Percentiles rank a stretch among this genome's conserved stretches.
Evolutionary conservation across 2,329 filamentous ascomycete genomes (phyloP).

Genomic region (Apiospora phragmitis): DNA sequence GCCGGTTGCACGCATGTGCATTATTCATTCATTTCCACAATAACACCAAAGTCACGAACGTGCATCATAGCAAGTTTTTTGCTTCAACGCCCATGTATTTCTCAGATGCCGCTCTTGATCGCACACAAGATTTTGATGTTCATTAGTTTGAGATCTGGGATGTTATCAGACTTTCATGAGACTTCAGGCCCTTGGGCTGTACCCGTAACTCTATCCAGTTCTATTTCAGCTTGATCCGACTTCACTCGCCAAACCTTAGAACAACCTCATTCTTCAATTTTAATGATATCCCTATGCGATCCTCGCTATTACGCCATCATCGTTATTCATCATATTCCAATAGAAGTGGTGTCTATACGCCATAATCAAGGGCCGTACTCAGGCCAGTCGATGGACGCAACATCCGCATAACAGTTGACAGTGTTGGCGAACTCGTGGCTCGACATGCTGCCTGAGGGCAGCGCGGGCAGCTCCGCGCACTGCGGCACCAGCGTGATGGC

Average conservation of each 20-base stretch:
- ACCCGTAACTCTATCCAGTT: background rate
- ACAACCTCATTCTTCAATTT: too few species aligned
- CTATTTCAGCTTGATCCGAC: background rate
- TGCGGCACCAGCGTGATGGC: conserved; percentile 44
- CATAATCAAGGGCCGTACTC: conserved; percentile 25
- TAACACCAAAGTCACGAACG: too few species aligned
- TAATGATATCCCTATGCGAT: too few species aligned
- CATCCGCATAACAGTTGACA: conserved; percentile 42
- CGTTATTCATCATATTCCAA: background rate
- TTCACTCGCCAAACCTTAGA: background rate
- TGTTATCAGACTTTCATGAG: too few species aligned
- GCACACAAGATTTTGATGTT: background rate
- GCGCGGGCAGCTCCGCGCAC: conserved; percentile 38
- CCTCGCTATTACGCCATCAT: background rate
- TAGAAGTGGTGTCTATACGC: background rate
- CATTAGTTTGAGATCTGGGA: background rate
- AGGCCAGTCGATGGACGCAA: conserved; percentile 39
- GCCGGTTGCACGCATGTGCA: too few species aligned
- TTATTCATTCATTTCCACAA: too few species aligned
- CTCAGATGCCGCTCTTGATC: background rate
- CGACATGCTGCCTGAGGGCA: conserved; percentile 36
- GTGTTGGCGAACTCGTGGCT: conserved; percentile 41
- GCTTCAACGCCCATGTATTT: too few species aligned
- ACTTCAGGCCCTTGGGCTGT: background rate
- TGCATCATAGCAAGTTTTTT: too few species aligned